Evolutionary conservation across 2,329 filamentous ascomycete genomes (phyloP).

Genomic region (Fonsecaea nubica): DNA sequence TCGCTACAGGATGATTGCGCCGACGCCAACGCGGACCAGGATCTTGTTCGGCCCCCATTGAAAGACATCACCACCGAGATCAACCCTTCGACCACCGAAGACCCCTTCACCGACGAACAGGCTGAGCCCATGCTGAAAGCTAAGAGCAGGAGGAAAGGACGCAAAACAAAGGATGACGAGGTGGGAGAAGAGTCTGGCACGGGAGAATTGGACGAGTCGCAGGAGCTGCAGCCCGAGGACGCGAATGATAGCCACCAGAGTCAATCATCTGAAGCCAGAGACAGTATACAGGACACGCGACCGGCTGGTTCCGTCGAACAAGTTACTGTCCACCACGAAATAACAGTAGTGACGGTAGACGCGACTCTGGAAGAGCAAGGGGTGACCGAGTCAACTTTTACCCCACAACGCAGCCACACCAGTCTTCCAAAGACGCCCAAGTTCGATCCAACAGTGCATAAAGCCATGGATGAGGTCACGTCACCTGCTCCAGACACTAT

Average conservation of each 20-base stretch:
- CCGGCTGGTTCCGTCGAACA: constrained; percentile 5
- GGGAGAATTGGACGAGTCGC: constrained; percentile 4
- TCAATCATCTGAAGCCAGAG: background rate
- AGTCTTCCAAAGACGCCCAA: constrained; percentile 38
- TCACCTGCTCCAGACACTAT: constrained; percentile 20
- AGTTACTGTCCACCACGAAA: background rate
- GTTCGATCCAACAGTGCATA: constrained; percentile 41
- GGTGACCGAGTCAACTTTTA: constrained; percentile 5
- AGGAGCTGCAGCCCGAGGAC: background rate
- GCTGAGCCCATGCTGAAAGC: constrained; percentile 22
- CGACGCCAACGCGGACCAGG: constrained; percentile 16
- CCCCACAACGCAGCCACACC: constrained; percentile 7
- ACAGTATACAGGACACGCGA: background rate
- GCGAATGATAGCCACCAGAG: constrained; percentile 1
- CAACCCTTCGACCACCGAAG: constrained; percentile 30
- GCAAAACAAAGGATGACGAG: constrained; percentile 21
- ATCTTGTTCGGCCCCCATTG: constrained; percentile 29
- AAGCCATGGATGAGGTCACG: constrained; percentile 12
- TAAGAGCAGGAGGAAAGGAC: constrained; percentile 26
- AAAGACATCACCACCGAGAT: constrained; percentile 38
- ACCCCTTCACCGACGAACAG: constrained; percentile 23
- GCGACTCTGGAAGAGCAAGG: constrained; percentile 12
- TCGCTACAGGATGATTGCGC: constrained; percentile 12
- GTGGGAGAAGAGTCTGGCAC: constrained; percentile 11
- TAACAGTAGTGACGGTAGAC: constrained; percentile 9